Base-by-base conservation (phyloP, 805 yeast species). In the Maudiozyma bulderi region DNA sequence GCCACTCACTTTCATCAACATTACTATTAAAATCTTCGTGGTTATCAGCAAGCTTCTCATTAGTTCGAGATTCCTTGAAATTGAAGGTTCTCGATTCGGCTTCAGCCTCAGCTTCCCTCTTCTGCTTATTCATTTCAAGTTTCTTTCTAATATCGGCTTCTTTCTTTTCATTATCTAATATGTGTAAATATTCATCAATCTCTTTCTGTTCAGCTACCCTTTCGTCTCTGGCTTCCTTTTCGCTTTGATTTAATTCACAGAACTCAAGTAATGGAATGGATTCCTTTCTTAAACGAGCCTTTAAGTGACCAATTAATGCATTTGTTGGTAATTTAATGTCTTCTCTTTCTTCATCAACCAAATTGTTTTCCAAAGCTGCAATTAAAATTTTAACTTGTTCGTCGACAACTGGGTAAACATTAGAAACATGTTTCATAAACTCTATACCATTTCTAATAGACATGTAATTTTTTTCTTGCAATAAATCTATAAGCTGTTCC, bases 381-480 rank as follows among this genome's bases (percentile, higher is more conserved):
- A 74, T 64, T 1, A 89, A 59, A 6, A 59, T 50, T 48, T 77
- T 79, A 34, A 88, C 82, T 49, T 86, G 90, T 31, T 75, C 80
- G 46, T 80, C 81, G 11, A 86, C 76, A 9, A 73, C 68, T 0
- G 96, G 95, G 60, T 79, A 88, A 13, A 76, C 73, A 2, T 75
- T 73, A 15, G 82, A 66, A 42, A 83, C 65, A 54, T 80, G 80
- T 60, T 83, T 86, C 70, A 89, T 69, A 56, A 87, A 78, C 1
- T 86, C 83, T 50, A 89, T 85, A 3, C 87, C 78, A 65, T 89
- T 90, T 48, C 89, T 77, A 47, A 93, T 75, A 2, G 85, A 81
- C 79, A 86, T 84, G 62, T 88, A 90, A 48, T 83, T 84, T 3
- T 68, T 52, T 34, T 55, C 66, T 51, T 45, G 52, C 32, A 59